Evolutionary conservation across 352 stramenopile species (phyloP).

Genomic region (Blastocystis sp.): DNA sequence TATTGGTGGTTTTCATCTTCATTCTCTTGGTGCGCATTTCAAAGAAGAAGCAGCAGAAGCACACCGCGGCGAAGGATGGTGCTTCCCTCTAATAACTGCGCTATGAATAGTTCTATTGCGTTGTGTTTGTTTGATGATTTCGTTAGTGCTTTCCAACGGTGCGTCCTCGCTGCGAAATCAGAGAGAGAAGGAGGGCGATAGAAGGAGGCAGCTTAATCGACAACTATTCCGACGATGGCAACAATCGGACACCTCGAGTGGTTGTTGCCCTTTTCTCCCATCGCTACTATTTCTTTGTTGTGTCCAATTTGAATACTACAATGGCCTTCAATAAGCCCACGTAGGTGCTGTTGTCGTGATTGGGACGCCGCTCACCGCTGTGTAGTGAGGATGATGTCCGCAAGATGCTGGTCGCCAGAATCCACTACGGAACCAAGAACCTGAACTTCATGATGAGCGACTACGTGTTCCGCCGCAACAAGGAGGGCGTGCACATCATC

Average conservation of each 20-base stretch:
- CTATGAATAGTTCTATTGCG: neutral
- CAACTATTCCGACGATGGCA: slow-evolving; percentile 48
- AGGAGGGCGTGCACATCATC: slow-evolving; percentile 98
- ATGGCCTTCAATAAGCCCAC: slow-evolving; percentile 67
- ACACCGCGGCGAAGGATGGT: too few relatives aligned
- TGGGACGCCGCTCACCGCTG: neutral
- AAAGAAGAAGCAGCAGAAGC: too few relatives aligned
- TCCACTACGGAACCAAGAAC: slow-evolving; percentile 57
- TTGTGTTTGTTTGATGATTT: slow-evolving; percentile 36
- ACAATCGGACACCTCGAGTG: slow-evolving; percentile 18
- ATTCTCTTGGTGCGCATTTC: too few relatives aligned
- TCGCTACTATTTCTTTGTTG: slow-evolving; percentile 58
- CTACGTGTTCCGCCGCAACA: slow-evolving; percentile 98
- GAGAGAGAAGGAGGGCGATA: neutral
- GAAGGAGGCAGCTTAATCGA: neutral
- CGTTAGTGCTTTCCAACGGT: too few relatives aligned
- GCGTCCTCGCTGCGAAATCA: too few relatives aligned
- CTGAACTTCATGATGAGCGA: slow-evolving; percentile 94
- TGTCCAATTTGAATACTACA: slow-evolving; percentile 42
- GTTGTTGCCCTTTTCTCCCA: slow-evolving; percentile 4
- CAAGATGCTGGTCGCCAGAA: slow-evolving; percentile 56
- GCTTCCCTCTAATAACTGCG: too few relatives aligned
- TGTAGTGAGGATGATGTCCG: slow-evolving; percentile 66
- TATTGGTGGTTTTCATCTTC: too few relatives aligned
- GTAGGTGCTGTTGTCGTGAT: slow-evolving; percentile 7